Conservation (phyloP, 352 stramenopile species). For the Plasmopara viticola region DNA sequence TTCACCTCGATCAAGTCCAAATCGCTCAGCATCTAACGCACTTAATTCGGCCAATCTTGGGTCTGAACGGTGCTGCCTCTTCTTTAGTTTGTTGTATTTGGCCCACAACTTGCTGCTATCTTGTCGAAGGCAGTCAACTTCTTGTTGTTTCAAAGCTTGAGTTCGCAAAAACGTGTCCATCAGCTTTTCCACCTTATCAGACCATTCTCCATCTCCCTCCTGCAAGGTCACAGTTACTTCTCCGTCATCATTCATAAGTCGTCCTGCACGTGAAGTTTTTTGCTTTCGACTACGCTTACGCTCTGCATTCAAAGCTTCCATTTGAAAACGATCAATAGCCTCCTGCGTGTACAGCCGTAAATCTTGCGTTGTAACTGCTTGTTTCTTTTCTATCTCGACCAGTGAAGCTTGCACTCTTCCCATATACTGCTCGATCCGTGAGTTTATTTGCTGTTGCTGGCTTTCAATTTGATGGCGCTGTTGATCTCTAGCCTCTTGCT, state of each 20-base stretch:
- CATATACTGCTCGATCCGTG: slow-evolving; percentile 53
- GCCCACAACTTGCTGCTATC: slow-evolving; percentile 53
- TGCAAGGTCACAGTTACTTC: not conserved
- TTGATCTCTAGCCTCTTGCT: slow-evolving; percentile 41
- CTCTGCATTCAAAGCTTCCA: slow-evolving; percentile 29
- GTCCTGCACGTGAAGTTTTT: slow-evolving; percentile 30
- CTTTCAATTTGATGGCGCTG: slow-evolving; percentile 38
- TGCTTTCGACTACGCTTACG: slow-evolving; percentile 13
- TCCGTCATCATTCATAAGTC: slow-evolving; percentile 43
- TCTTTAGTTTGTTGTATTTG: slow-evolving; percentile 39
- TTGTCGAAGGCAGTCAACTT: slow-evolving; percentile 48
- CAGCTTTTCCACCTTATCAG: slow-evolving; percentile 47
- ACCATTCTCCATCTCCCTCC: slow-evolving; percentile 9
- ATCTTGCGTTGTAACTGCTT: slow-evolving; percentile 54
- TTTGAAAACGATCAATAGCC: slow-evolving; percentile 35
- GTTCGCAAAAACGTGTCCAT: slow-evolving; percentile 54
- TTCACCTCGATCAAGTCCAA: slow-evolving; percentile 47
- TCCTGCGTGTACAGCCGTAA: slow-evolving; percentile 61
- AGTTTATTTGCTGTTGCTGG: slow-evolving; percentile 48
- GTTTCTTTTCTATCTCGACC: slow-evolving; percentile 58
- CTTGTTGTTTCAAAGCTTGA: slow-evolving; percentile 56
- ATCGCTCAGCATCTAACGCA: slow-evolving; percentile 53
- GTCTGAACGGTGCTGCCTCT: slow-evolving; percentile 20
- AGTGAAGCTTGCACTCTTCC: slow-evolving; percentile 49
- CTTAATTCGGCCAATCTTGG: slow-evolving; percentile 46